Base-by-base conservation (phyloP, 129 eudicot species). In the Deinandra increscens region DNA sequence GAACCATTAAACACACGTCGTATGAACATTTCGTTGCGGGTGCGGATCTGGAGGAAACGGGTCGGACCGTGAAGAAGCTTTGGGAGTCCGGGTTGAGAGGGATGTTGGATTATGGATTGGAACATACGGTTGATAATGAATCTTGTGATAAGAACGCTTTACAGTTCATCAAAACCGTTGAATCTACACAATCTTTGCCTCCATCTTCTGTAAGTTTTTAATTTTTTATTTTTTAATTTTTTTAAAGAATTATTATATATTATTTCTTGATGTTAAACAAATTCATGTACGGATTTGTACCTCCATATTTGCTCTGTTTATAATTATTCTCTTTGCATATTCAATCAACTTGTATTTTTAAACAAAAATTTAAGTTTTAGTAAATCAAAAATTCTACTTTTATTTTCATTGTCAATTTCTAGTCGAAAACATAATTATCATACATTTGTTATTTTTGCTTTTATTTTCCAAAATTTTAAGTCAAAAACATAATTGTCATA, bases 21-120 rank as follows among this genome's bases (percentile, higher is more conserved):
- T 89, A 83, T 70, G 94, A 84, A 19, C 99, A 94, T 42, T 94
- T 94, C 61, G 86, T 84, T 9, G 99, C 94, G 1, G 99, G 99
- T 0, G 51, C 81, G 18, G 86, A 84, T 70, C 31, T 75, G 58
- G 76, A 48, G 33, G 96, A 85, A 72, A 85, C 88, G 60, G 83
- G 89, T 23, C 74, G 64, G 73, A 89, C 91, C 6, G 87, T 87
- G 0, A 46, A 18, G 49, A 82, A 66, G 77, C 79, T 94, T 44
- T 85, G 82, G 85, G 81, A 76, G 17, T 66, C 82, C 15, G 97
- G 97, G 68, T 76, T 93, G 48, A 85, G 72, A 58, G 90, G 86
- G 73, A 93, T 93, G 99, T 62, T 89, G 69, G 90, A 82, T 83
- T 93, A 89, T 42, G 99, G 97, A 15, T 74, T 83, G 72, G 99